Base-by-base conservation (phyloP, 2,329 filamentous ascomycete species). In the Aphanocladium album region DNA sequence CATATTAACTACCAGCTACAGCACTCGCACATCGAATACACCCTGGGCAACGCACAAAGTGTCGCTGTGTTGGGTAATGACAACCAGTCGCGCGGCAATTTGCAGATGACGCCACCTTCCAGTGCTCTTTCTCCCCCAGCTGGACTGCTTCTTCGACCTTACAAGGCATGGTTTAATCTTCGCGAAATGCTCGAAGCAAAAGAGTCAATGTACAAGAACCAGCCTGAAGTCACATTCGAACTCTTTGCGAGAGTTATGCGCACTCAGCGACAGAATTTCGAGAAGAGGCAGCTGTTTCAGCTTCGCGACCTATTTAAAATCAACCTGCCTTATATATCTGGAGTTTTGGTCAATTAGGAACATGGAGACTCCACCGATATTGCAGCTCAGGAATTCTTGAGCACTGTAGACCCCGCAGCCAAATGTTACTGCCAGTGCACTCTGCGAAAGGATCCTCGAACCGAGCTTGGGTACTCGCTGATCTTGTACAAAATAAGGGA, bases 271-370 rank as follows among this genome's bases (percentile, higher is more conserved):
- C 82, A 87, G 60, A 71, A 73, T 14, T 70, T 74, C 7, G 66
- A 68, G 8, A 74, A 69, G 21, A 83, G 79, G 63, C 87, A 90
- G 67, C 76, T 83, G 60, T 89, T 90, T 63, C 79, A 83, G n/a
- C 82, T 90, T 54, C 76, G 77, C 43, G 86, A 89, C 65, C 70
- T 90, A 0, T 86, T 85, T 65, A 82, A 84, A 62, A 79, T 84
- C 21, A 77, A 76, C 12, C 80, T 80, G 5, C 86, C 85, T 0
- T 83, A 81, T 57, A 46, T 74, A 6, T 67, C 66, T n/a, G 73
- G 72, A 14, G 60, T 65, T 11, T 66, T 74, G 17, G 25, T 63
- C 23, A 63, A 64, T 30, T 73, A 69, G 69, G 67, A 71, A 45
- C 37, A 35, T 5, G 72, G 70, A 12, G 66, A 68, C 30, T 61